Conservation (phyloP, 306 rosid genomes). For the Casuarina cunninghamiana region DNA sequence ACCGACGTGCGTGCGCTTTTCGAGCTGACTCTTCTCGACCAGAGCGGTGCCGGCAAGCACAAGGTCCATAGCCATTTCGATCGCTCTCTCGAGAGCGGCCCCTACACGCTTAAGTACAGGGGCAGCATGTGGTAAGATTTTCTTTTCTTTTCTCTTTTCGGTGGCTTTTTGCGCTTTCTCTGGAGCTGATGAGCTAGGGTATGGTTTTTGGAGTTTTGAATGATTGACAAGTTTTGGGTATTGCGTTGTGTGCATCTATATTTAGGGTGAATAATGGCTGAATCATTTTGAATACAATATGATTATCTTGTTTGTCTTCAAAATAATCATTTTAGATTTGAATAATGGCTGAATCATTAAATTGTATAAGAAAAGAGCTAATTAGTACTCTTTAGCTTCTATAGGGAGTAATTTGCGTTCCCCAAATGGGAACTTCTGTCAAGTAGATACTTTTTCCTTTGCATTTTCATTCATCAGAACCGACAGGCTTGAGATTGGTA, state of each 20-base stretch:
- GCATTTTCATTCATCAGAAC: neutral
- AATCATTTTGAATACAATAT: too few species aligned
- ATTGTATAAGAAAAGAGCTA: too few species aligned
- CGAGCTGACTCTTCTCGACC: slow-evolving; percentile 86
- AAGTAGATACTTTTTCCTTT: neutral
- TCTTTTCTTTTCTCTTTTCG: neutral
- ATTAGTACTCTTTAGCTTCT: neutral
- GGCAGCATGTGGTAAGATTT: slow-evolving; percentile 91
- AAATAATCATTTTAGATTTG: neutral
- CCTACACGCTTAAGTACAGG: slow-evolving; percentile 87
- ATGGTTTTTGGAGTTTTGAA: neutral
- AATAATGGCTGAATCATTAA: too few species aligned
- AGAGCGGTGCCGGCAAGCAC: slow-evolving; percentile 80
- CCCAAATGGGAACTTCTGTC: neutral
- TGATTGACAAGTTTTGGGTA: neutral
- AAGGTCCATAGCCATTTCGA: slow-evolving; percentile 95
- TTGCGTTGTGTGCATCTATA: neutral
- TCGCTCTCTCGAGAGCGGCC: slow-evolving; percentile 89
- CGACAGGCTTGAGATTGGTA: neutral
- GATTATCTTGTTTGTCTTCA: too few species aligned
- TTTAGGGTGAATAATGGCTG: neutral
- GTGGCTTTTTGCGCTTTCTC: neutral
- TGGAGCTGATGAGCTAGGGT: neutral
- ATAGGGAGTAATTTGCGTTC: neutral
- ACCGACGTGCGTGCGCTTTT: slow-evolving; percentile 90